Conservation (phyloP, 306 rosid species). For the Cicer bijugum region DNA sequence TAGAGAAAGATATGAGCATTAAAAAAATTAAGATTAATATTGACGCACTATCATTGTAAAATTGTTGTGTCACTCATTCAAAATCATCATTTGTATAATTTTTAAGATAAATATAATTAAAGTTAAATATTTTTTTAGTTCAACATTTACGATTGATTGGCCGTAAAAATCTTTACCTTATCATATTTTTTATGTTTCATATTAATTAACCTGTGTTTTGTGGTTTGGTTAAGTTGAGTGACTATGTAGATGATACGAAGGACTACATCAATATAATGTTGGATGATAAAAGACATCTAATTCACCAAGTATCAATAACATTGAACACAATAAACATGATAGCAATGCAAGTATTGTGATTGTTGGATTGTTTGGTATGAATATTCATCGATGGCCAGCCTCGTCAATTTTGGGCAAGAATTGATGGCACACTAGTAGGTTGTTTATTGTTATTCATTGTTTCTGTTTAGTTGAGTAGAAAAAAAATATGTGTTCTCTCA, state of each 20-base stretch:
- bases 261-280: constrained; percentile 88
- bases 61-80: too few species aligned
- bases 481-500: constrained; percentile 43
- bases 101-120: too few species aligned
- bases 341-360: constrained; percentile 45
- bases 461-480: constrained; percentile 40
- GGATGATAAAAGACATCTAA: constrained; percentile 86
- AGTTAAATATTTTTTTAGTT: too few species aligned
- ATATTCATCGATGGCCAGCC: constrained; percentile 41
- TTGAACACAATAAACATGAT: constrained; percentile 41
- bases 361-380: constrained; percentile 53
- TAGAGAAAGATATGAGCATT: too few species aligned
- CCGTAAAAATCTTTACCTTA: too few species aligned
- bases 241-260: constrained; percentile 82
- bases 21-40: too few species aligned
- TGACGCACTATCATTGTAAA: too few species aligned
- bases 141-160: too few species aligned
- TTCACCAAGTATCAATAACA: constrained; percentile 68
- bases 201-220: background rate
- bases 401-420: constrained; percentile 33
- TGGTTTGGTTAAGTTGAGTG: constrained; percentile 63
- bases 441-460: background rate
- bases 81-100: too few species aligned
- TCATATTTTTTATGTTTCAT: background rate
- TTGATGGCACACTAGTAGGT: constrained; percentile 14